Evolutionary conservation across 2,329 filamentous ascomycete species (phyloP), one percentile per base, ranked within the genome.

Genomic region (Capronia americana): DNA sequence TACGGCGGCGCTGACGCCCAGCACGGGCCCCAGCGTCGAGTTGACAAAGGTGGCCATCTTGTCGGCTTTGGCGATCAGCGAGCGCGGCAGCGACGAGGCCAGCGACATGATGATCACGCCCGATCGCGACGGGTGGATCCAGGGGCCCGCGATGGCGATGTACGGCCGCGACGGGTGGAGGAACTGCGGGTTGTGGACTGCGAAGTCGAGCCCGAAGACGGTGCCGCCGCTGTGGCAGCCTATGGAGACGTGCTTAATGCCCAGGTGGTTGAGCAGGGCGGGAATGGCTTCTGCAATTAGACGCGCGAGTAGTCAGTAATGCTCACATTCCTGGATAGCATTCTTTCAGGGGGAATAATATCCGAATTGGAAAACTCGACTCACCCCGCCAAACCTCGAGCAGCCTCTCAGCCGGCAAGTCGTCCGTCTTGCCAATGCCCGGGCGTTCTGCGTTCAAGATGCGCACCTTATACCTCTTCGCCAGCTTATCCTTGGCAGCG

Each of bases 171-270:
- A 4, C 51, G 60, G 60, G 34, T 63, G 51, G 0, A 63, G 53
- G 10, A 63, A 28, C 10, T 63, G 48, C 17, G 48, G 60, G 28
- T 57, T 38, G 23, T 63, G 60, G 2, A 63, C 32, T 12, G 53
- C 48, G 30, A 57, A 56, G 53, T 63, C 53, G 26, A 63, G 34
- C 28, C 50, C 60, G 53, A 58, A 63, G 32, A 63, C 24, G n/a
- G 60, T 63, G 51, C 60, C 60, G 51, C 53, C 53, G 60, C 60
- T 63, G 34, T 63, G 60, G 53, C 48, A 54, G 38, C 28, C 51
- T 41, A 63, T 32, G 7, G 53, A 26, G 30, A 63, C 60, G 38
- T 58, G 34, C 24, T 63, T 63, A 53, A 63, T 63, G 20, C 53
- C 53, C 2, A 63, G 53, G 38, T 63, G 60, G 24, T 57, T 23